Conservation (phyloP, 208 protist genomes). For the Leishmania tropica region DNA sequence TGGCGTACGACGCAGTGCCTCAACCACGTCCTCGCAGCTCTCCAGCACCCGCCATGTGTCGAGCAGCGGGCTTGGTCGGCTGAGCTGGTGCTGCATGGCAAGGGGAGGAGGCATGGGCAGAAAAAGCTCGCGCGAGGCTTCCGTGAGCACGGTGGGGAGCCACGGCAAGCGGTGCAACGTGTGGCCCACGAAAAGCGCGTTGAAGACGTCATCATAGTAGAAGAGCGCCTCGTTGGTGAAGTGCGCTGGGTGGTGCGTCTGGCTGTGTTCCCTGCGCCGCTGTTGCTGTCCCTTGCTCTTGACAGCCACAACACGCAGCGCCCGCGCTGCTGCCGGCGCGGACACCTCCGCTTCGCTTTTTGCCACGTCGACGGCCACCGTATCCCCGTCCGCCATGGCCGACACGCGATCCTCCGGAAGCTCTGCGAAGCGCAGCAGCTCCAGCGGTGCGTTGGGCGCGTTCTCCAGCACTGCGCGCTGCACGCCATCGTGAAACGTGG, state of each 20-base stretch:
- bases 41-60: slow-evolving; percentile 54
- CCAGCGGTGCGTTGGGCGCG: slow-evolving; percentile 12
- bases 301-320: slow-evolving; percentile 28
- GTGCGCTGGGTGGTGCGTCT: slow-evolving; percentile 45
- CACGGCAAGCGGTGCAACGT: slow-evolving; percentile 60
- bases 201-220: slow-evolving; percentile 64
- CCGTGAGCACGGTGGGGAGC: slow-evolving; percentile 53
- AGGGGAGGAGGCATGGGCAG: slow-evolving; percentile 50
- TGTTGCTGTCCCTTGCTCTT: slow-evolving; percentile 28
- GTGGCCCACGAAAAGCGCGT: slow-evolving; percentile 49
- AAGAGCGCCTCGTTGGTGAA: slow-evolving; percentile 66
- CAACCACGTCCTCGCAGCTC: slow-evolving; percentile 28
- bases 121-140: slow-evolving; percentile 34
- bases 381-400: slow-evolving; percentile 38
- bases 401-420: slow-evolving; percentile 28
- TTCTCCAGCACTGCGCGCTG: slow-evolving; percentile 52
- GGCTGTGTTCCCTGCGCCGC: slow-evolving; percentile 29
- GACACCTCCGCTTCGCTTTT: not conserved
- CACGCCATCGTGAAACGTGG: slow-evolving; percentile 67
- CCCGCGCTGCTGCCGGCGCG: slow-evolving; percentile 7
- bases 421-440: slow-evolving; percentile 32
- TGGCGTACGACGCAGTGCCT: slow-evolving; percentile 43
- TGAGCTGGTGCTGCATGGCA: slow-evolving; percentile 22
- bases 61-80: slow-evolving; percentile 31
- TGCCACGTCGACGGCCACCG: slow-evolving; percentile 33